Evolutionary conservation across 108 stramenopile genomes (phyloP).

Genomic region (Epipyxis sp.): DNA sequence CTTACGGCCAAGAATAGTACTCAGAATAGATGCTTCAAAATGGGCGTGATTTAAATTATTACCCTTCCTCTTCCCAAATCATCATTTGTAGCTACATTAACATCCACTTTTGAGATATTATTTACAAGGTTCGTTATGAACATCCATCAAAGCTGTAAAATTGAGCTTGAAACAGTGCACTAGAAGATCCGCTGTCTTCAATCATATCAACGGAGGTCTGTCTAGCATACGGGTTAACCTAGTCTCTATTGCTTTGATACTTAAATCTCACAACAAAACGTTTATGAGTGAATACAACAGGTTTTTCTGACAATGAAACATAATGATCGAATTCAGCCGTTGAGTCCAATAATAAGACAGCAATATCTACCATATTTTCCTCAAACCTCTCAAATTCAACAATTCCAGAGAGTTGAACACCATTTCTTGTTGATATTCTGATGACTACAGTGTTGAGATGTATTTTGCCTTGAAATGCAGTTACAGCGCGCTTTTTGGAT

Average conservation of each 20-base stretch:
- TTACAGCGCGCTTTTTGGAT: background rate
- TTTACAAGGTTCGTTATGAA: background rate
- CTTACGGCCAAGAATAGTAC: background rate
- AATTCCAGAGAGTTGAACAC: background rate
- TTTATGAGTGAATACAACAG: background rate
- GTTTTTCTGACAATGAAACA: background rate
- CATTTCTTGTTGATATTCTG: background rate
- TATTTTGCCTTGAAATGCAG: background rate
- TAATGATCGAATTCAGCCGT: background rate
- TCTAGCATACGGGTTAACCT: background rate
- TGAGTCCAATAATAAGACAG: background rate
- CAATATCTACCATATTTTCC: background rate
- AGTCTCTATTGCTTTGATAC: background rate
- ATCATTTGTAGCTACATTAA: background rate
- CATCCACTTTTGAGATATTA: background rate
- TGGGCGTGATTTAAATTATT: background rate
- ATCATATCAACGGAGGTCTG: background rate
- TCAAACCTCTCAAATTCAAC: constrained; percentile 6
- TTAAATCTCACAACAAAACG: background rate
- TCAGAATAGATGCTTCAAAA: background rate
- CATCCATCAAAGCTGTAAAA: background rate
- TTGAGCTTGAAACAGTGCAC: background rate
- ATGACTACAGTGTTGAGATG: background rate
- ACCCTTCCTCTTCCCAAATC: background rate
- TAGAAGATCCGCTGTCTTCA: background rate